Conservation (phyloP, 208 protist genomes). For the Crithidia mellificae region DNA sequence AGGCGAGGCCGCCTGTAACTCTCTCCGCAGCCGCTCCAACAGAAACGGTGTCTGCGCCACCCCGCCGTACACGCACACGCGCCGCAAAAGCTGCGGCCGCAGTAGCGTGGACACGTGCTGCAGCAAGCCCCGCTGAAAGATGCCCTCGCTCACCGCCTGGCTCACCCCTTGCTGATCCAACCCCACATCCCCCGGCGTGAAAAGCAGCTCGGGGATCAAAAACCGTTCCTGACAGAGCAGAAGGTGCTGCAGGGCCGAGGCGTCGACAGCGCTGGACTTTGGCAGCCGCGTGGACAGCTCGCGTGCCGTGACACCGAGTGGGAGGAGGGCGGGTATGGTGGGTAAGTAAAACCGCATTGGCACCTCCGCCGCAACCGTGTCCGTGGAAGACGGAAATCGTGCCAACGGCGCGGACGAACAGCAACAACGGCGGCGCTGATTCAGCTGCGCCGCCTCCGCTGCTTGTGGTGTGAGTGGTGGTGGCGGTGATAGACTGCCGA, state of each 20-base stretch:
- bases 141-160: constrained; percentile 46
- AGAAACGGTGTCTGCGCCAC: constrained; percentile 43
- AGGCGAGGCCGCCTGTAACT: constrained; percentile 33
- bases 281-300: constrained; percentile 40
- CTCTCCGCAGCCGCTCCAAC: constrained; percentile 38
- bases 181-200: constrained; percentile 66
- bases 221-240: constrained; percentile 70
- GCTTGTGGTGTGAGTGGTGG: no score
- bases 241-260: constrained; percentile 33
- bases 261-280: constrained; percentile 21
- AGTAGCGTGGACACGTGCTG: constrained; percentile 37
- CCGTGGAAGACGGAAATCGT: background rate
- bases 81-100: constrained; percentile 35
- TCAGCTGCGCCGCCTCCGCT: no score
- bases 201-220: constrained; percentile 81
- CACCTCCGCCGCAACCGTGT: background rate
- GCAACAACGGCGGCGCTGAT: no score
- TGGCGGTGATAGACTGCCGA: no score
- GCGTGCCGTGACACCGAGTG: constrained; percentile 59
- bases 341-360: constrained; percentile 78
- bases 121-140: constrained; percentile 49
- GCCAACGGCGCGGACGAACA: no score
- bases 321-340: constrained; percentile 63
- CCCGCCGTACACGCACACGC: constrained; percentile 65
- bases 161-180: constrained; percentile 61